A percentile compares a stretch with the other conserved stretches of the same genome.
Conservation (phyloP, 345 rosid genomes). For the Ceriops zippeliana region DNA sequence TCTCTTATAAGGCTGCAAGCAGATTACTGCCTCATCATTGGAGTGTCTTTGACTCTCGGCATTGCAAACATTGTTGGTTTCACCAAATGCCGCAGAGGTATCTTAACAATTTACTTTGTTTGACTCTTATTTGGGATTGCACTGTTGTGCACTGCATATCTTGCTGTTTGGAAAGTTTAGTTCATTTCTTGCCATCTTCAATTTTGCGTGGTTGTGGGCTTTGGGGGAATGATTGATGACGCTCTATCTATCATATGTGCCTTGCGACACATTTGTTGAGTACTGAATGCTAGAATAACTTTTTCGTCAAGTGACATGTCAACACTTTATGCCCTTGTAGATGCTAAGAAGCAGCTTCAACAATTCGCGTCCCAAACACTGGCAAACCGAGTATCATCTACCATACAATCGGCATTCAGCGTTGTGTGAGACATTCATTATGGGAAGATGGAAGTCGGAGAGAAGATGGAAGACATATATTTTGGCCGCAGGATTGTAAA, state of each 20-base stretch:
- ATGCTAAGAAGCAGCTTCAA: constrained; percentile 82
- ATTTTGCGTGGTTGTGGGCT: too few species aligned
- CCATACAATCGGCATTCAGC: constrained; percentile 84
- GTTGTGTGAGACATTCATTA: constrained; percentile 41
- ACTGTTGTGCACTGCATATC: neutral
- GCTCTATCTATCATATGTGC: too few species aligned
- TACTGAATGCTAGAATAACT: too few species aligned
- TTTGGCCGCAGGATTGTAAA: constrained; percentile 21
- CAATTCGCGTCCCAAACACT: constrained; percentile 79
- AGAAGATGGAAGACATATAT: neutral
- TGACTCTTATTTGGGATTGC: neutral
- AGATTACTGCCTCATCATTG: constrained; percentile 71
- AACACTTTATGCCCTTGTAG: constrained; percentile 26
- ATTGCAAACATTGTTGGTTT: constrained; percentile 76
- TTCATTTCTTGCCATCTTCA: too few species aligned
- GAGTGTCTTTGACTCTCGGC: constrained; percentile 70
- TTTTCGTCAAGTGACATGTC: neutral
- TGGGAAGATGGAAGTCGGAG: neutral
- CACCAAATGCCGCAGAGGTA: constrained; percentile 75
- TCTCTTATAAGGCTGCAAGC: constrained; percentile 73
- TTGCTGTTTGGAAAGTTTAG: neutral
- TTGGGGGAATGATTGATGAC: too few species aligned
- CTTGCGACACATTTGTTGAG: too few species aligned
- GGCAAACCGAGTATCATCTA: constrained; percentile 72
- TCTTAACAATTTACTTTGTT: constrained; percentile 11